Conservation (phyloP, 176 grass and related monocot genomes). For the Pharus latifolius region DNA sequence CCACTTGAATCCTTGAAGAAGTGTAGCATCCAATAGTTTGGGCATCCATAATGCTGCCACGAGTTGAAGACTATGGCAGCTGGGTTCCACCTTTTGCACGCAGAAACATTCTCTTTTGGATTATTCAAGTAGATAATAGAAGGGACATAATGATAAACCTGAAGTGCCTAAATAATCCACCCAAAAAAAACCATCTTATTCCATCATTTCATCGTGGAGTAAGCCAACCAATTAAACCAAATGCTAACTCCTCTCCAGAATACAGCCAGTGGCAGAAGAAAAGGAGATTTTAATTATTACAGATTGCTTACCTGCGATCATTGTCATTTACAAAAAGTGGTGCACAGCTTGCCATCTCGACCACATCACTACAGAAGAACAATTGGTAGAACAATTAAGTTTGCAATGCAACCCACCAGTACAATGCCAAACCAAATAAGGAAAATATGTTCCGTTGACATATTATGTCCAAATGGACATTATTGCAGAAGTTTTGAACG, state of each 20-base stretch:
- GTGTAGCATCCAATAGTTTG: constrained; percentile 83
- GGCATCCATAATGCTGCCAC: constrained; percentile 76
- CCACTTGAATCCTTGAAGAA: constrained; percentile 89
- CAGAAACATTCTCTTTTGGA: neutral
- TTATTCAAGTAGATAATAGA: neutral
- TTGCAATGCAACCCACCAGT: neutral
- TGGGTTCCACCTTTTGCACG: constrained; percentile 52
- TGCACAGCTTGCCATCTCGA: constrained; percentile 84
- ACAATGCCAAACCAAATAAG: neutral
- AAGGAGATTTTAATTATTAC: neutral
- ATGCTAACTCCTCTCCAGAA: neutral
- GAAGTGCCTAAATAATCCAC: no score
- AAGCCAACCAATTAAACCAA: neutral
- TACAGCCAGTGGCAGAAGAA: neutral
- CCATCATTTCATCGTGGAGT: no score
- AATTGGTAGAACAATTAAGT: constrained; percentile 1
- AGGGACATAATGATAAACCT: neutral
- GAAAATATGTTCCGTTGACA: neutral
- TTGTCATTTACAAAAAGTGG: constrained; percentile 82
- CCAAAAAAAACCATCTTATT: no score
- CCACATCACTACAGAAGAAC: constrained; percentile 58
- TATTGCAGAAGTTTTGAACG: neutral
- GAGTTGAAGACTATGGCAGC: constrained; percentile 88
- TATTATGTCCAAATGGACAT: neutral
- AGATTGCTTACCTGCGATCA: constrained; percentile 47